Evolutionary conservation across 441 rosid genomes (phyloP), one percentile per base, ranked within the genome.

Genomic region (Arabidopsis lyrata): DNA sequence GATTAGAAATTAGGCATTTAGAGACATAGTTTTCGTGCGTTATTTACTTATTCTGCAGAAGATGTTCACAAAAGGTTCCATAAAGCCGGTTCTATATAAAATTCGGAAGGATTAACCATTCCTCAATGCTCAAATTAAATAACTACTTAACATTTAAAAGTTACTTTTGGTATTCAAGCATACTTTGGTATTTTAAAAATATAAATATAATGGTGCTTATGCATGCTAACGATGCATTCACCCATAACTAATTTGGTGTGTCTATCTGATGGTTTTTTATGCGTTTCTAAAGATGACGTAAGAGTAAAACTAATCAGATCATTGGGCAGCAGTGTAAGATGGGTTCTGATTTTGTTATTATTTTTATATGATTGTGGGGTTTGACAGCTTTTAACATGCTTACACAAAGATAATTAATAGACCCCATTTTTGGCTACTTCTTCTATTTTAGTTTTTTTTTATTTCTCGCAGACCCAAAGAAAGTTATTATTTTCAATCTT

Each of bases 251-350:
- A 57, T 45, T 32, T 69, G 56, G 56, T 15, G 32, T 58, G 73
- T 68, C 58, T 20, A 35, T 34, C 9, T 22, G 24, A 22, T 22
- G 24, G 24, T 22, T 22, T 22, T 59, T 15, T 22, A 38, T 38
- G 38, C 39, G 18, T 27, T 49, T 55, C 58, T 54, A 6, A 44
- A 6, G n/a, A 44, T 44, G 71, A 64, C 57, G 70, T 29, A 18
- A 44, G 41, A 15, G 70, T 29, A 18, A 44, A 22, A 15, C 36
- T 2, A 73, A 58, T 56, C 77, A 65, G 24, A 22, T 73, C 65
- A 56, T 41, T 65, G 71, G 50, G 22, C 50, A 15, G 49, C 49
- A 15, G 50, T 7, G 52, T 15, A 45, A 5, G 50, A 15, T 15
- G 49, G 12, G 12, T 47, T 47, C 5, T 47, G 24, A 22, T 22